Percentiles rank a stretch among this genome's conserved stretches.
phyloP scores from a whole-genome alignment of 495 filamentous ascomycete genomes.

The Penicillium odoratum region DNA sequence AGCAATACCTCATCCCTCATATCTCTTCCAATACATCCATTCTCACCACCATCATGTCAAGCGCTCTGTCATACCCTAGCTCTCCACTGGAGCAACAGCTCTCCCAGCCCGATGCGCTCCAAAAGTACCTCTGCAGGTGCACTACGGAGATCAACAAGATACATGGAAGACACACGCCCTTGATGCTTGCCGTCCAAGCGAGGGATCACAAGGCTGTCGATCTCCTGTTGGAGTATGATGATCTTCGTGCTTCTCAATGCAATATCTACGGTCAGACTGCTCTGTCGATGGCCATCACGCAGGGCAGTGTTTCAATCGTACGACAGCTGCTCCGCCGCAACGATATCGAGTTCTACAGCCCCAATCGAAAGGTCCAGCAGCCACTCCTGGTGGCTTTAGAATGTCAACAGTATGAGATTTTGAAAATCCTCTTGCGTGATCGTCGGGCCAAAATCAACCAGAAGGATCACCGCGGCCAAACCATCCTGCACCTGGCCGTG shows the following conservation, averaged over 20 bases:
- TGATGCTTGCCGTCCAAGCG: neutral
- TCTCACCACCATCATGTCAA: neutral
- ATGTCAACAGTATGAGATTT: neutral
- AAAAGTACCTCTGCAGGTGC: neutral
- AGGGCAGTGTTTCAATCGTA: neutral
- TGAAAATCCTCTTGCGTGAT: neutral
- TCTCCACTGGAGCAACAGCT: neutral
- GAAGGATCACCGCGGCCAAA: neutral
- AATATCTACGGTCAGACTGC: neutral
- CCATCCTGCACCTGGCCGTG: conserved; percentile 4
- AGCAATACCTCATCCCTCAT: neutral
- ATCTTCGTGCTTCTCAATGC: neutral
- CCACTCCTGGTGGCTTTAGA: neutral
- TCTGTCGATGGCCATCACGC: neutral
- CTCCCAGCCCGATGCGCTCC: neutral
- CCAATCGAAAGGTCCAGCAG: neutral
- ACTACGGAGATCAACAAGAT: neutral
- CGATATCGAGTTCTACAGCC: neutral
- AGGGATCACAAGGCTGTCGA: neutral
- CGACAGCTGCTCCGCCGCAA: neutral
- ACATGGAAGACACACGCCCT: neutral
- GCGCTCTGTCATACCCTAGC: neutral
- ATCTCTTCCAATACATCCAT: neutral
- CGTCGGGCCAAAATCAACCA: neutral
- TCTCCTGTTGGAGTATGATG: neutral